A percentile compares a stretch with the other conserved stretches of the same genome.
phyloP scores from a whole-genome alignment of 176 grass and related monocot genomes.

The Aegilops speltoides region DNA sequence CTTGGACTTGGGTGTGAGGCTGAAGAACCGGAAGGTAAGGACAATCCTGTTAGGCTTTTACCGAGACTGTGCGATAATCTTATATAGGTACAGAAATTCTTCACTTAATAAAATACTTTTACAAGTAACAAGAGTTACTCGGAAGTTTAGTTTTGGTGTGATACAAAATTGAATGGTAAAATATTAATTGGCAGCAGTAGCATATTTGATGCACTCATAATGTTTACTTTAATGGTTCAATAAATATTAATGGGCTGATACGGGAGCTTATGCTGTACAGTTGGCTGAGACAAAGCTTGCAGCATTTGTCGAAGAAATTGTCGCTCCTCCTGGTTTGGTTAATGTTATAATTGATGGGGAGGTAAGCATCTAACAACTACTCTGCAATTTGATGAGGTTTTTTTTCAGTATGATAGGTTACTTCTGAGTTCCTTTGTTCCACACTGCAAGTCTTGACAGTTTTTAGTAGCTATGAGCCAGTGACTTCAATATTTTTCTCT shows the following conservation, averaged over 20 bases:
- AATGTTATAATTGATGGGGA: constrained; percentile 63
- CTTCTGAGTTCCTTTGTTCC: constrained; percentile 17
- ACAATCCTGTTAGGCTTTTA: neutral
- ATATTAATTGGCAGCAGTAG: neutral
- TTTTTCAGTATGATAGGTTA: constrained; percentile 28
- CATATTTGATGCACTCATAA: constrained; percentile 7
- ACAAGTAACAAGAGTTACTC: neutral
- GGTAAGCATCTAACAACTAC: constrained; percentile 33
- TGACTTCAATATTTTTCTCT: neutral
- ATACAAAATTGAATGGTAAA: neutral
- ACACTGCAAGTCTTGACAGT: neutral
- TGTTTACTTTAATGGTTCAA: constrained; percentile 2
- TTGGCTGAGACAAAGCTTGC: constrained; percentile 63
- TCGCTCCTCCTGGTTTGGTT: constrained; percentile 66
- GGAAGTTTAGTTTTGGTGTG: neutral
- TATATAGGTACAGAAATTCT: neutral
- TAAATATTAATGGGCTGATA: constrained; percentile 31
- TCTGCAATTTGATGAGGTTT: constrained; percentile 14
- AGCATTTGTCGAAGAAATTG: constrained; percentile 67
- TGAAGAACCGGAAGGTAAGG: constrained; percentile 68
- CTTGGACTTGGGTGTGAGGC: constrained; percentile 48
- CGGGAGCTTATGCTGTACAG: constrained; percentile 33
- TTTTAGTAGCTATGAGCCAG: neutral
- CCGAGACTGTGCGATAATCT: neutral
- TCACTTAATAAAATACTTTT: constrained; percentile 9